These are phyloP conservation scores for Xylaria sp. DNA, from an alignment of 2,329 filamentous ascomycete genomes.

Conservation along the genomic window DNA sequence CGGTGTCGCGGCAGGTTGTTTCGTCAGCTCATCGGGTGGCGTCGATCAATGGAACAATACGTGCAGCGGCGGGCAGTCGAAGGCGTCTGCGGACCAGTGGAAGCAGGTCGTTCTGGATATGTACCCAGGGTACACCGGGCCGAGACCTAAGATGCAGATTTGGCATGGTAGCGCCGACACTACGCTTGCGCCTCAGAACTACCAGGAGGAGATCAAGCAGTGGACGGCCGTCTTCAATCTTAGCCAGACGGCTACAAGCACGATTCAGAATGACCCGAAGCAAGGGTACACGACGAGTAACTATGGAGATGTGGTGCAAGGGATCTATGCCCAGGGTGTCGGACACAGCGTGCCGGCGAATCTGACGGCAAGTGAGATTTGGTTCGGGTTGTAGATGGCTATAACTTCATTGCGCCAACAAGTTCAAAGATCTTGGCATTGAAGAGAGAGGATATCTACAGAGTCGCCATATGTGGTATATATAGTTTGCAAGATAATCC, in stretches of 20 bases:
- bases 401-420: not conserved
- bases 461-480: constrained; percentile 1
- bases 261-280: constrained; percentile 51
- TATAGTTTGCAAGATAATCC: constrained; percentile 1
- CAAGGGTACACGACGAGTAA: constrained; percentile 54
- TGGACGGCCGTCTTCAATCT: constrained; percentile 63
- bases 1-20: constrained; percentile 58
- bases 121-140: constrained; percentile 62
- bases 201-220: constrained; percentile 67
- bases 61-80: constrained; percentile 59
- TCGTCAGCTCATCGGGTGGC: constrained; percentile 53
- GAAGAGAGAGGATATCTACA: not conserved
- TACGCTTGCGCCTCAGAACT: constrained; percentile 64
- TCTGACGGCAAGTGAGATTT: constrained; percentile 49
- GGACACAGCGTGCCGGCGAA: constrained; percentile 51
- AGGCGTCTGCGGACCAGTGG: constrained; percentile 59
- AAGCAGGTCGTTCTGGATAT: constrained; percentile 58
- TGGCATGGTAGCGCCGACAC: constrained; percentile 66
- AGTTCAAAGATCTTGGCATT: not conserved
- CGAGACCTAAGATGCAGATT: constrained; percentile 66
- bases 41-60: constrained; percentile 62
- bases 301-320: constrained; percentile 53
- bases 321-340: constrained; percentile 51
- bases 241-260: constrained; percentile 46
- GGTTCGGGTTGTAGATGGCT: constrained; percentile 47